Percentiles rank a stretch among this genome's conserved stretches.
phyloP scores from a whole-genome alignment of 768 basidiomycete genomes.

The Boletus huronensis region DNA sequence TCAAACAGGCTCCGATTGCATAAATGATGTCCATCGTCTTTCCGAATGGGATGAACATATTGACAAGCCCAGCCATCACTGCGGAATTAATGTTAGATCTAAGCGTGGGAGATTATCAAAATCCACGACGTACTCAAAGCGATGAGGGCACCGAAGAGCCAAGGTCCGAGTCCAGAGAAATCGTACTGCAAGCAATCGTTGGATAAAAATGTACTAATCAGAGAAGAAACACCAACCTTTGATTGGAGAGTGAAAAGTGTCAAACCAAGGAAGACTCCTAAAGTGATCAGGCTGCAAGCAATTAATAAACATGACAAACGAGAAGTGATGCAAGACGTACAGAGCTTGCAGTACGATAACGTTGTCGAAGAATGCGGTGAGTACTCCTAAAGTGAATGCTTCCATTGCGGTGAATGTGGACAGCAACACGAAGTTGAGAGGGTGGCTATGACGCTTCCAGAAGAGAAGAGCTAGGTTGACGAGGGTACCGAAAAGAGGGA shows the following conservation, averaged over 20 bases:
- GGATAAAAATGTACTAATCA: background rate
- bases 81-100: slow-evolving; percentile 3
- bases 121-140: slow-evolving; percentile 56
- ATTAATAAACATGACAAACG: slow-evolving; percentile 7
- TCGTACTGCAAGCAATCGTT: slow-evolving; percentile 60
- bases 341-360: slow-evolving; percentile 82
- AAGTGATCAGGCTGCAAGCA: slow-evolving; percentile 66
- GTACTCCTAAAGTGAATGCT: slow-evolving; percentile 84
- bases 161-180: slow-evolving; percentile 89
- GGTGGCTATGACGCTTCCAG: slow-evolving; percentile 92
- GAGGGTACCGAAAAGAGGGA: slow-evolving; percentile 75
- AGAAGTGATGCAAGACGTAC: slow-evolving; percentile 38
- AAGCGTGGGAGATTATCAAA: background rate
- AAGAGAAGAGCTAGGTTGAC: slow-evolving; percentile 76
- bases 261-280: slow-evolving; percentile 89
- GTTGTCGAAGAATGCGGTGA: slow-evolving; percentile 72
- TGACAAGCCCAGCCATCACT: slow-evolving; percentile 82
- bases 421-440: slow-evolving; percentile 81
- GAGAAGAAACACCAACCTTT: slow-evolving; percentile 50
- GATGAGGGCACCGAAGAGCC: slow-evolving; percentile 80
- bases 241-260: slow-evolving; percentile 94
- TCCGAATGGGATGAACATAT: slow-evolving; percentile 83
- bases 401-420: slow-evolving; percentile 89
- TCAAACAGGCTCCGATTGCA: slow-evolving; percentile 70
- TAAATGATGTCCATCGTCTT: slow-evolving; percentile 78